Evolutionary conservation across 305 asterid species (phyloP), one percentile per base, ranked within the genome.

Genomic region (Ilex paraguariensis): DNA sequence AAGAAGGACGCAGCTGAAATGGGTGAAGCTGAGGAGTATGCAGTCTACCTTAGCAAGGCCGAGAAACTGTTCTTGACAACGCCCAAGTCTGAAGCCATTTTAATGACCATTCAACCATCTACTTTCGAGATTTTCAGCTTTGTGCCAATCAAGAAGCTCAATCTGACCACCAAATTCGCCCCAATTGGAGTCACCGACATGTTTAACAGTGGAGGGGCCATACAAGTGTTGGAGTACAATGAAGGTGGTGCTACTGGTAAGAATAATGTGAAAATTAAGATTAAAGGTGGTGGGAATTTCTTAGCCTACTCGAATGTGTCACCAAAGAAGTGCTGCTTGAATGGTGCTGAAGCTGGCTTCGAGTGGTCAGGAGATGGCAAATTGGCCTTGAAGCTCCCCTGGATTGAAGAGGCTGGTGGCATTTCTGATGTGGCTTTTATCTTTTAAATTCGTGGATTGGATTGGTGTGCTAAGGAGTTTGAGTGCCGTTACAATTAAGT

Each of bases 171-270:
- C 3, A 86, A 86, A 49, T 88, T 86, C 6, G 95, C 92, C 3
- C 90, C 95, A 0, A 56, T 88, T 10, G 96, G 96, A 31, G 73
- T 88, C 31, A 81, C 88, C 55, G 71, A 79, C 77, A 50, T 86
- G 90, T 82, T 86, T 55, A 86, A 88, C 74, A 28, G 73, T 3
- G 96, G 96, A 9, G 92, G 95, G 53, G 71, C 90, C 9, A 60
- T 88, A 54, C 77, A 66, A 46, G 88, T 81, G 2, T 31, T 87
- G 6, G 61, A 81, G 66, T 84, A 80, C 73, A 64, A 77, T 2
- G 76, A 72, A 15, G 46, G 4, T 50, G 39, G 36, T 56, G 56
- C 57, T 14, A 30, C 28, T 21, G 28, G 73, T 13, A n/a, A 50
- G 15, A 9, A 0, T 14, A 2, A 7, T 0, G 89, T 69, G 6